These are phyloP conservation scores for Fusarium euwallaceae DNA, from an alignment of 2,329 filamentous ascomycete genomes.

Conservation along the genomic window DNA sequence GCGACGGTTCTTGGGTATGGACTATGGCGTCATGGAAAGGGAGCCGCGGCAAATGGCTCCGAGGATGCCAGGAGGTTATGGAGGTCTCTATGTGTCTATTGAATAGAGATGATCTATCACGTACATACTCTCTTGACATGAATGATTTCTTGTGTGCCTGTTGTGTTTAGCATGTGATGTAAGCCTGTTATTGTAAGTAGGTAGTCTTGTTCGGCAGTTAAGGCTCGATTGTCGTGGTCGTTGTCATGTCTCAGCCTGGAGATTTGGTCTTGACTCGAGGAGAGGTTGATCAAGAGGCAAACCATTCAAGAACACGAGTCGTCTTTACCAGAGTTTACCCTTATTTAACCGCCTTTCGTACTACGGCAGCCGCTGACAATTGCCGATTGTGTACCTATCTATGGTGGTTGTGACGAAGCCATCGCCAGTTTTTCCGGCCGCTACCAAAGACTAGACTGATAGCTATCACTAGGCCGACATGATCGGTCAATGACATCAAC, in stretches of 20 bases:
- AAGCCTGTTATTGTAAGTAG: background rate
- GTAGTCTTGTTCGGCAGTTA: background rate
- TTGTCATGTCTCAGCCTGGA: background rate
- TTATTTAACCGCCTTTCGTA: background rate
- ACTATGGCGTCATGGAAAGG: constrained; percentile 48
- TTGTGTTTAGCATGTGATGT: background rate
- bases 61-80: constrained; percentile 46
- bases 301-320: background rate
- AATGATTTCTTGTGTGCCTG: background rate
- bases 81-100: constrained; percentile 43
- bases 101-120: constrained; percentile 47
- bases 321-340: background rate
- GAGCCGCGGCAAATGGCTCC: constrained; percentile 46
- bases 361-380: background rate
- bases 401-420: constrained; percentile 16
- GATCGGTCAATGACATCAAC: background rate
- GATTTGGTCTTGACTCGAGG: background rate
- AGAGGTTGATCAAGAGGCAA: background rate
- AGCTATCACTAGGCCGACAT: background rate
- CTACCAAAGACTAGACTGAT: background rate
- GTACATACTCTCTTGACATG: constrained; percentile 2
- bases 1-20: constrained; percentile 41
- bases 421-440: constrained; percentile 27
- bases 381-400: background rate
- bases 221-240: background rate